These are phyloP conservation scores for Macrophomina tecta DNA, from an alignment of 2,329 filamentous ascomycete species.

Conservation along the genomic window DNA sequence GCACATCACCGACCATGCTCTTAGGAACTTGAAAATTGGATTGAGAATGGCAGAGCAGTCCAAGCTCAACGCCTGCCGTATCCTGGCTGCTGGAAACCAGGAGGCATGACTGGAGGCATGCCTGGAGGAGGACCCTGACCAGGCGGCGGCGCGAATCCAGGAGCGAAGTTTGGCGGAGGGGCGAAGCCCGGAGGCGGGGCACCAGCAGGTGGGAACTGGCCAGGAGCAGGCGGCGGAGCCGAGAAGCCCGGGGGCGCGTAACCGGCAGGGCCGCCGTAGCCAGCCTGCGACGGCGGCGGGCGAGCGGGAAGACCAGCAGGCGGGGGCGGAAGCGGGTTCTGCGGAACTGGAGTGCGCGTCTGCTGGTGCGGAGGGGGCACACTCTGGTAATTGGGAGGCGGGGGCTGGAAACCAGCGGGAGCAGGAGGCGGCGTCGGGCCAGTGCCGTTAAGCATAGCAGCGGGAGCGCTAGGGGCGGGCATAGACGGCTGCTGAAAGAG, in stretches of 20 bases:
- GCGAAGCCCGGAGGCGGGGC: constrained; percentile 54
- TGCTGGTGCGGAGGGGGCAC: constrained; percentile 48
- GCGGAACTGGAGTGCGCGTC: constrained; percentile 35
- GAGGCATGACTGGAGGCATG: constrained; percentile 24
- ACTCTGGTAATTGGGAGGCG: constrained; percentile 43
- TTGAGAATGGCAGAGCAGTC: constrained; percentile 3
- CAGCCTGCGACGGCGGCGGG: constrained; percentile 71
- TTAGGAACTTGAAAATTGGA: constrained; percentile 4
- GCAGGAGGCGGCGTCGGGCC: constrained; percentile 46
- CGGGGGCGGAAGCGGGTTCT: constrained; percentile 63
- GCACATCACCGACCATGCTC: constrained; percentile 2
- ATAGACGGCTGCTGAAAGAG: constrained; percentile 60
- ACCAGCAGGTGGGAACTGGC: constrained; percentile 40
- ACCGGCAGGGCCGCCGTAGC: constrained; percentile 69
- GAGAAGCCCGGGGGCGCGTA: constrained; percentile 55
- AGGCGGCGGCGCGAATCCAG: constrained; percentile 22
- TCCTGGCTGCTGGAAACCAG: constrained; percentile 31
- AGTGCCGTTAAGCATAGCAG: constrained; percentile 51
- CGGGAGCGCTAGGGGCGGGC: constrained; percentile 49
- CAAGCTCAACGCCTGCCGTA: constrained; percentile 20
- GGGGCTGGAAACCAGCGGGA: constrained; percentile 28
- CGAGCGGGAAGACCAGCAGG: constrained; percentile 67
- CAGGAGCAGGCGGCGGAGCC: constrained; percentile 38
- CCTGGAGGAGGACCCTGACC: constrained; percentile 21
- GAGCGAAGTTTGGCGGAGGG: constrained; percentile 36